These are phyloP conservation scores for Lolium perenne DNA, from an alignment of 176 grass and related monocot species.

Conservation along the genomic window DNA sequence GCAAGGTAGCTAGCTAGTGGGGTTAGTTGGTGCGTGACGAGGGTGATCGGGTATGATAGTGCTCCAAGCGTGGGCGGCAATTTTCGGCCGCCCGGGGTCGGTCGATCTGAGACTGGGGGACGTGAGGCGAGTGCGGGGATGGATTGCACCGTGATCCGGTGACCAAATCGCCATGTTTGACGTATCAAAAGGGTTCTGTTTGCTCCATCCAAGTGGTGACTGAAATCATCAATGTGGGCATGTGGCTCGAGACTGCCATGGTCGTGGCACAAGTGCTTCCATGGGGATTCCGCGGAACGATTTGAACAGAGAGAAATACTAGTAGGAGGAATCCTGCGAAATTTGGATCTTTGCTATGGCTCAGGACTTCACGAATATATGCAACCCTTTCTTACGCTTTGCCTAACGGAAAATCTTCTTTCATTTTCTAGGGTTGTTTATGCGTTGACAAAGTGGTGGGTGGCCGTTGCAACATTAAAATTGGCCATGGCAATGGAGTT, in stretches of 20 bases:
- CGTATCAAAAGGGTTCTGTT: not conserved
- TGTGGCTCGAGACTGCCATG: not conserved
- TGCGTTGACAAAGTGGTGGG: not conserved
- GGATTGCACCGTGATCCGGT: conserved; percentile 3
- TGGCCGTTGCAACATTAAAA: not conserved
- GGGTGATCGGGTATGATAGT: conserved; percentile 2
- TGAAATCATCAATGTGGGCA: not conserved
- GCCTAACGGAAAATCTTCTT: not conserved
- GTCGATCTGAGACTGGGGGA: not conserved
- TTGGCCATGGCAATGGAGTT: not conserved
- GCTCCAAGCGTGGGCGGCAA: conserved; percentile 30
- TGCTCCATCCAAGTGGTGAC: not conserved
- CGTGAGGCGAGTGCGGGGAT: not conserved
- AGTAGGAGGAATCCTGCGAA: too few relatives aligned
- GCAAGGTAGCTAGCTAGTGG: conserved; percentile 31
- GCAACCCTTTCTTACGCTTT: not conserved
- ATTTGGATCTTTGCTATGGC: not conserved
- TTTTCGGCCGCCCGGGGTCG: not conserved
- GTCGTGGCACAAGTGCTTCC: not conserved
- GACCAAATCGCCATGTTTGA: not conserved
- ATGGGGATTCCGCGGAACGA: not conserved
- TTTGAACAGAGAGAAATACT: not conserved
- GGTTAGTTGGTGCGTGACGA: conserved; percentile 26
- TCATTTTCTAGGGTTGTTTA: not conserved
- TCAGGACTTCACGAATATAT: not conserved